Base-by-base conservation (phyloP, 169 alveolate species). In the Eimeria acervulina region DNA sequence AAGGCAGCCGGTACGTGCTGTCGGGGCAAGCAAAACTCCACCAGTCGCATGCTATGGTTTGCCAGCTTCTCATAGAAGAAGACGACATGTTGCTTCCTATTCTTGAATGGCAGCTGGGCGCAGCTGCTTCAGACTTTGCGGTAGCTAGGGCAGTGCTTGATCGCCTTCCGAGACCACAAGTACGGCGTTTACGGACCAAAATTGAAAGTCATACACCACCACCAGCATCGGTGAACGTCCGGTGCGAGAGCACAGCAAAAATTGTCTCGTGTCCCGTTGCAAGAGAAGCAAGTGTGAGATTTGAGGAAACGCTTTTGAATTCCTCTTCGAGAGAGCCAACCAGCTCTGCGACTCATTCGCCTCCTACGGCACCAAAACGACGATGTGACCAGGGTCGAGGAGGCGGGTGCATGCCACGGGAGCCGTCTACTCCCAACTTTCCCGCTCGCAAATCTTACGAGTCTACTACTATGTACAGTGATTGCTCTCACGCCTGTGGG, bases 11-110 rank as follows among this genome's bases (percentile, higher is more conserved):
- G 31, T 87, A 87, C 80, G 93, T 87, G 47, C n/a, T 87, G 81
- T 44, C 93, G 59, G 93, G 93, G 36, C 93, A 87, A 42, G 93
- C 93, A 31, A 87, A 87, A 23, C 93, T 87, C 78, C 93, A 87
- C 10, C 83, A 87, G 83, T 87, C 93, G 93, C 93, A 87, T 87
- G 93, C 93, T 21, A 87, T 87, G 93, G 63, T 87, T 7, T 61
- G 93, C 93, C 93, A 87, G 83, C 59, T 87, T 19, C 93, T 87
- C 44, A 1, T 55, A 26, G 93, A 87, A 15, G 93, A 87, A 17
- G 83, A 87, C 80, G 93, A 87, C 38, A 23, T 87, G n/a, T n/a
- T 87, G 81, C 83, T 87, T 26, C 93, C 93, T 59, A 87, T 87
- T 61, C 93, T 87, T 23, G 93, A 87, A 38, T 87, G 93, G 93